Base-by-base conservation (phyloP, 139 green algal genomes). In the Nannochloris sp. region DNA sequence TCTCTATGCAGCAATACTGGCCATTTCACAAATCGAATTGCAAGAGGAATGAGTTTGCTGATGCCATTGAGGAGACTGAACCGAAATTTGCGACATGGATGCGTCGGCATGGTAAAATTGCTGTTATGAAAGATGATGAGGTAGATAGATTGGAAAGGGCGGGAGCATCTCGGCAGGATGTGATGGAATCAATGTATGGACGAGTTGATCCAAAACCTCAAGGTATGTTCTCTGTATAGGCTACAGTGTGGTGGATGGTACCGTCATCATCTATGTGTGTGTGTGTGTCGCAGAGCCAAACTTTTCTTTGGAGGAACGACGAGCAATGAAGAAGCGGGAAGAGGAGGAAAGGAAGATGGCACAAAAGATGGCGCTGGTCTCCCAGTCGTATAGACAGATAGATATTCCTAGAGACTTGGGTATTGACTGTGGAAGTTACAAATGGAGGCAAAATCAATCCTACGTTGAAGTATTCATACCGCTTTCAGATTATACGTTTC, bases 181-280 rank as follows among this genome's bases (percentile, higher is more conserved):
- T 91, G 25, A 85, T 96, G 79, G 73, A 89, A 1, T 81, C 72
- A 44, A 96, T 97, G 90, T 97, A 95, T 61, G 85, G 85, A 29
- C 63, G 78, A 0, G 43, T 88, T n/a, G 79, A 94, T 28, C 89
- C 90, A 17, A 85, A 83, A 49, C 87, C 90, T 0, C 44, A 74
- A 70, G 72, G 77, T 84, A 59, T 31, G 43, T 26, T 23, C 20
- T 53, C 46, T 53, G 16, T 53, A 3, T 20, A 45, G 10, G 26
- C 26, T 12, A 45, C 11, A n/a, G 12, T 60, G 10, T 1, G 51
- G 12, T n/a, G 11, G 11, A 37, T 37, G 11, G 12, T 49, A 49
- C 12, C 17, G 23, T 73, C 14, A 48, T 69, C n/a, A 40, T 61
- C 70, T 65, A 23, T 61, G 40, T n/a, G 36, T 72, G 6, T 16